Evolutionary conservation across 1,284 basidiomycete species (phyloP).

Genomic region (Tilletia setariae): DNA sequence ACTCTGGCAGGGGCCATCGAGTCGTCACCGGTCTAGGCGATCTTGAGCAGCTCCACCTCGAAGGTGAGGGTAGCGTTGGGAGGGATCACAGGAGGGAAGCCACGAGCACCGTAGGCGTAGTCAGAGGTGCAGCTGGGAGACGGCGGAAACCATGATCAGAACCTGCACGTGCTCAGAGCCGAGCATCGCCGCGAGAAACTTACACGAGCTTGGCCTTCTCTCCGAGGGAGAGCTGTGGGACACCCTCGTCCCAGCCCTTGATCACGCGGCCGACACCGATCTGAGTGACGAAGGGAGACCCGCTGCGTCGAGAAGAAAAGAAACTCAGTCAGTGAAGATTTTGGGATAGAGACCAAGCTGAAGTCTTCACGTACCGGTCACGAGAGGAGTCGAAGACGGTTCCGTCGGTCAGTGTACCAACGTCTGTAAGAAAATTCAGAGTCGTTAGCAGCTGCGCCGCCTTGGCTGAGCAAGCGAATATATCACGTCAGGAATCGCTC

Average conservation of each 20-base stretch:
- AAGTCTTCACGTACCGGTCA: background rate
- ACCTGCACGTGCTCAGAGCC: background rate
- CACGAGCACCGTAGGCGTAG: constrained; percentile 53
- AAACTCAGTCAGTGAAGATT: background rate
- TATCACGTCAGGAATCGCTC: background rate
- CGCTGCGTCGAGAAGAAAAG: background rate
- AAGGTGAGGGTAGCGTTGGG: constrained; percentile 47
- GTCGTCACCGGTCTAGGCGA: constrained; percentile 38
- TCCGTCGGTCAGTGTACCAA: constrained; percentile 8
- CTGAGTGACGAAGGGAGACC: constrained; percentile 34
- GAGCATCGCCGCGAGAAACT: background rate
- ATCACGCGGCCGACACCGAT: constrained; percentile 55
- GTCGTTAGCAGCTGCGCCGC: background rate
- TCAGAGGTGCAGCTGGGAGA: constrained; percentile 48
- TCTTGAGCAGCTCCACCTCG: constrained; percentile 57
- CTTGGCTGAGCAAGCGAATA: background rate
- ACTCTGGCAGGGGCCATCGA: no score
- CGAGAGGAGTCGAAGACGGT: constrained; percentile 11
- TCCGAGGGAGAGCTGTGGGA: constrained; percentile 55
- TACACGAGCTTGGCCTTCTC: constrained; percentile 50
- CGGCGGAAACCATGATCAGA: constrained; percentile 24
- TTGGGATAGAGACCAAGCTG: background rate
- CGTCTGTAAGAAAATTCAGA: background rate
- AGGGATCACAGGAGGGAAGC: constrained; percentile 53
- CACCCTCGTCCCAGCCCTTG: constrained; percentile 57